These are phyloP conservation scores for Melanogaster broomeanus DNA, from an alignment of 768 basidiomycete species.

Conservation along the genomic window DNA sequence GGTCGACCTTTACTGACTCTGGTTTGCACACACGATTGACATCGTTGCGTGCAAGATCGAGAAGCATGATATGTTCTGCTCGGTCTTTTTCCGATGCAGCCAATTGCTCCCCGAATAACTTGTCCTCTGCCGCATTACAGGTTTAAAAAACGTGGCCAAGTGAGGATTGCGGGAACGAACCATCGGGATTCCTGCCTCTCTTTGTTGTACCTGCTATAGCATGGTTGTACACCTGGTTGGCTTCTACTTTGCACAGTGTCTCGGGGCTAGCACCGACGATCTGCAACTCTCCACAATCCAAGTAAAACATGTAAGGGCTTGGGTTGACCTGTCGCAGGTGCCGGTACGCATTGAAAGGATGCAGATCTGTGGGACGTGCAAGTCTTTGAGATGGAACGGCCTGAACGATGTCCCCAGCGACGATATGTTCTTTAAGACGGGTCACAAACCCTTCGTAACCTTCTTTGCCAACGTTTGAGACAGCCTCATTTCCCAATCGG, in stretches of 20 bases:
- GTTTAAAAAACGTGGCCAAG: constrained; percentile 5
- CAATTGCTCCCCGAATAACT: constrained; percentile 69
- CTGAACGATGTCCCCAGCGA: constrained; percentile 98
- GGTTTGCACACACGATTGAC: constrained; percentile 97
- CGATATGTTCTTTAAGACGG: constrained; percentile 88
- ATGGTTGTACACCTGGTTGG: constrained; percentile 92
- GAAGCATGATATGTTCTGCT: constrained; percentile 98
- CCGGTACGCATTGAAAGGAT: constrained; percentile 97
- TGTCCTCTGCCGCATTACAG: constrained; percentile 73
- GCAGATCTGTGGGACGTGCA: constrained; percentile 79
- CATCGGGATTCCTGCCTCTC: constrained; percentile 83
- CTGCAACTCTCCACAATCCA: constrained; percentile 92
- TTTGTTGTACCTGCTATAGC: constrained; percentile 96
- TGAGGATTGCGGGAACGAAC: constrained; percentile 43
- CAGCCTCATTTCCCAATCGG: constrained; percentile 62
- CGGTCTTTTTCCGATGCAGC: constrained; percentile 89
- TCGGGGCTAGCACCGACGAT: constrained; percentile 98
- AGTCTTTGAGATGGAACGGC: constrained; percentile 96
- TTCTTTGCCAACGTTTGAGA: constrained; percentile 90
- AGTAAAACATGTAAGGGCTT: constrained; percentile 98
- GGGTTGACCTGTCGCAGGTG: constrained; percentile 94
- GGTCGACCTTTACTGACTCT: constrained; percentile 93
- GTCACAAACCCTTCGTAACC: constrained; percentile 94
- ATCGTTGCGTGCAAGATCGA: constrained; percentile 97
- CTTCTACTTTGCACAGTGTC: constrained; percentile 93